Percentiles rank a stretch among this genome's conserved stretches.
Evolutionary conservation across 768 basidiomycete species (phyloP).

Genomic region (Terana coerulea): DNA sequence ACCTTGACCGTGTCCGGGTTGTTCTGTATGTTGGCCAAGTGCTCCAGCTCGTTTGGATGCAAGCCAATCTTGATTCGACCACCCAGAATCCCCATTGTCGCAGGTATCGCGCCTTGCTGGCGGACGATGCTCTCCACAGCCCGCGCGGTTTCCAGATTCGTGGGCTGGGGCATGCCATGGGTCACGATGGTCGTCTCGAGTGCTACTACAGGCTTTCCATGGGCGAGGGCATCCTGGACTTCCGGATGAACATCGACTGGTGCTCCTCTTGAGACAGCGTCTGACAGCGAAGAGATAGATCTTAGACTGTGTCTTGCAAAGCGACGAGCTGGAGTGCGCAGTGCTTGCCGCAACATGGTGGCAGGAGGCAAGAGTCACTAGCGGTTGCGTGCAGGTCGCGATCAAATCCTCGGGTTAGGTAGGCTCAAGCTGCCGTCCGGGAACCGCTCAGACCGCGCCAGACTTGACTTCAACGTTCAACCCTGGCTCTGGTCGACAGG

Average conservation of each 20-base stretch:
- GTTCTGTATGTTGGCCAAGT: slow-evolving; percentile 51
- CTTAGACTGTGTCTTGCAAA: slow-evolving; percentile 4
- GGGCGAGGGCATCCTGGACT: slow-evolving; percentile 72
- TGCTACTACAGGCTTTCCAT: slow-evolving; percentile 72
- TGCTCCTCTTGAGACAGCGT: slow-evolving; percentile 19
- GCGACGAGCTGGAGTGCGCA: slow-evolving; percentile 7
- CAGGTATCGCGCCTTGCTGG: slow-evolving; percentile 74
- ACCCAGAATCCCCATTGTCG: slow-evolving; percentile 81
- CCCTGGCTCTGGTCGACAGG: too few species aligned
- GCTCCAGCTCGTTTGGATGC: slow-evolving; percentile 55
- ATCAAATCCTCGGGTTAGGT: too few species aligned
- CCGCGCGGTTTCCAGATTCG: slow-evolving; percentile 65
- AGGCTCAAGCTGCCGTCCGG: too few species aligned
- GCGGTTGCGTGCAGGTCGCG: too few species aligned
- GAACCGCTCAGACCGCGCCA: too few species aligned
- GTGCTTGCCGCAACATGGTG: slow-evolving; percentile 14
- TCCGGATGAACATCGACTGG: slow-evolving; percentile 76
- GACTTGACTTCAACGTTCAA: too few species aligned
- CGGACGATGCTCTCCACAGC: slow-evolving; percentile 75
- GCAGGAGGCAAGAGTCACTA: slow-evolving; percentile 1
- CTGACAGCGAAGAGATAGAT: slow-evolving; percentile 18
- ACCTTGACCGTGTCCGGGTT: slow-evolving; percentile 52
- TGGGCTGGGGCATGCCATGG: slow-evolving; percentile 86
- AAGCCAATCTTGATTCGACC: slow-evolving; percentile 90
- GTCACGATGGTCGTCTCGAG: slow-evolving; percentile 92